Conservation (phyloP, 768 basidiomycete species). For the Termitomyces sp. region DNA sequence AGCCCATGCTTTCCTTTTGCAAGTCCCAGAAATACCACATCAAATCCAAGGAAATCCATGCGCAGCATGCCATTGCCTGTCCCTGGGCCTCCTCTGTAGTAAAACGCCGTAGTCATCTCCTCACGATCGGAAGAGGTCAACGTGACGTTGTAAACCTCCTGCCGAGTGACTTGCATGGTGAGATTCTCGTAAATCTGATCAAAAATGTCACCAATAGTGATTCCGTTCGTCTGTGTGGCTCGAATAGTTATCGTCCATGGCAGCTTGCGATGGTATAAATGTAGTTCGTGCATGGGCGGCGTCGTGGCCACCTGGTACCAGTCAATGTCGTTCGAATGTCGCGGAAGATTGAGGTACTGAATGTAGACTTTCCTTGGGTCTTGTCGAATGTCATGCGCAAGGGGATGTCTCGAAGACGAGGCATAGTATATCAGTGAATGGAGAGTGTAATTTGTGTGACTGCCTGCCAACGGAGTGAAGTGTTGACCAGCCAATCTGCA, state of each 20-base stretch:
- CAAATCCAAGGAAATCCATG: slow-evolving; percentile 45
- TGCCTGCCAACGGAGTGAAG: background rate
- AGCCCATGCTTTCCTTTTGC: slow-evolving; percentile 20
- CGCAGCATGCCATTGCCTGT: slow-evolving; percentile 29
- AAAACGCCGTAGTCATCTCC: slow-evolving; percentile 31
- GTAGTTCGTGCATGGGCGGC: slow-evolving; percentile 39
- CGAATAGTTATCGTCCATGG: slow-evolving; percentile 50
- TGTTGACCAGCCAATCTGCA: background rate
- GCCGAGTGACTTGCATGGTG: slow-evolving; percentile 27
- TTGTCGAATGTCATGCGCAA: slow-evolving; percentile 13
- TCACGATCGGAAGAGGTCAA: slow-evolving; percentile 37
- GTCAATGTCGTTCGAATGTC: slow-evolving; percentile 15
- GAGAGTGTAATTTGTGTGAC: slow-evolving; percentile 3
- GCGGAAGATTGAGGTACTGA: slow-evolving; percentile 10
- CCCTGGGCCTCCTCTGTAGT: slow-evolving; percentile 27
- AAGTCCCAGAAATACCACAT: slow-evolving; percentile 30
- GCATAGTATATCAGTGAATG: slow-evolving; percentile 8
- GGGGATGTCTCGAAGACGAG: slow-evolving; percentile 4
- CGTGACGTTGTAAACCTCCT: slow-evolving; percentile 42
- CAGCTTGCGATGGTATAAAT: slow-evolving; percentile 40
- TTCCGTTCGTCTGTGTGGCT: slow-evolving; percentile 32
- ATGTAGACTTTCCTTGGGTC: slow-evolving; percentile 9
- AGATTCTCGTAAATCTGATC: slow-evolving; percentile 33
- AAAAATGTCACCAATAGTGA: slow-evolving; percentile 46
- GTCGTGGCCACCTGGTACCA: slow-evolving; percentile 33